Base-by-base conservation (phyloP, 2,329 filamentous ascomycete species). In the Pseudofabraea citricarpa region DNA sequence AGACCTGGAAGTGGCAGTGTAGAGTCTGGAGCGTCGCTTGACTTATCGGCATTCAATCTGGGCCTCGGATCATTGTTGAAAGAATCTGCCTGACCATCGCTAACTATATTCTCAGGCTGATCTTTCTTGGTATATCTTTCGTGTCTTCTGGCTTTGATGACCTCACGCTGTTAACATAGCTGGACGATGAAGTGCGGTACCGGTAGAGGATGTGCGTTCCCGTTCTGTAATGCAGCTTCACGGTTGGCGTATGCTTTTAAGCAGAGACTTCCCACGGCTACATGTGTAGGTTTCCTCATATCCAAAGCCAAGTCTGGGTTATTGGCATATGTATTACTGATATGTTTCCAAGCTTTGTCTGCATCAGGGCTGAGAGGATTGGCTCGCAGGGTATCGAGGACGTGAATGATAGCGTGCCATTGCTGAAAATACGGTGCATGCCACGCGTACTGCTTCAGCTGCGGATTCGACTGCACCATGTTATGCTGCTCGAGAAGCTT, bases 351-450 rank as follows among this genome's bases (percentile, higher is more conserved):
- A 7, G 61, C 62, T 36, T 64, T 61, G 9, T 52, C 49, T 6
- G 56, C 56, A n/a, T 63, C 59, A 6, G 43, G 36, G 6, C 44
- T 49, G 6, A 60, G 55, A 10, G 64, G 56, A 46, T 60, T 40
- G 43, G 56, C 53, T 56, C 63, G 50, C 40, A 68, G 52, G 32
- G 58, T 59, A 52, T 66, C 56, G 39, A 66, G 50, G 18, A 65
- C 47, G 41, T 66, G 56, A 38, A 65, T 63, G 37, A 65, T 37
- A 40, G 58, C 59, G 41, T 63, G 60, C 63, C 62, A 65, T 50
- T 59, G 61, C 21, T 56, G 48, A 45, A 54, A 56, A 40, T 56
- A 63, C 3, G 59, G 39, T 24, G 51, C 57, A 37, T 62, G 47
- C 62, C 62, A 65, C 2, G 59, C 53, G 48, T 62, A 65, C 23